Base-by-base conservation (phyloP, 176 grass and related monocot species). In the Tuctoria greenei region DNA sequence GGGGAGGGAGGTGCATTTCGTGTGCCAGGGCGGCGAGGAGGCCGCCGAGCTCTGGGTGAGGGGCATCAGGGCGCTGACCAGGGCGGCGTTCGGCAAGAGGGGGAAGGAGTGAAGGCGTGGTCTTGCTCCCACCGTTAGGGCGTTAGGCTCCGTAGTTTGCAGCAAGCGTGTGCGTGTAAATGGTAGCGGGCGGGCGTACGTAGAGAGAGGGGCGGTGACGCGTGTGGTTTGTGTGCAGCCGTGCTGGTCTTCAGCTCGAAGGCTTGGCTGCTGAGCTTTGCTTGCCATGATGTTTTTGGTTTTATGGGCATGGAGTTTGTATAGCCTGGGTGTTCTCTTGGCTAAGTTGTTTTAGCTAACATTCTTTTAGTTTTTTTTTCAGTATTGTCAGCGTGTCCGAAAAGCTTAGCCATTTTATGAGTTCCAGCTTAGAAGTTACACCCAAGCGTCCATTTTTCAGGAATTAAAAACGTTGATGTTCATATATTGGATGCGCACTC, bases 1-100 rank as follows among this genome's bases (percentile, higher is more conserved):
- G 55, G 92, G 80, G 66, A 92, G 86, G 85, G 96, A 95, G 83
- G 76, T 99, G 76, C 96, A 99, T 76, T 99, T 99, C 72, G 85
- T 95, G 67, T 95, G 89, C 73, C 17, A 85, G 47, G 96, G 87
- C 27, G 96, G 96, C 5, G 73, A 86, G 72, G 96, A 90, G 81
- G 73, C 27, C 20, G 96, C 92, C 6, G 87, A 99, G 69, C 81
- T 99, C 45, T 99, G 96, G 96, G 96, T 88, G n/a, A 83, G 89
- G 57, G 96, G 96, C 27, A 95, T 99, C 73, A 86, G 85, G 83
- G 73, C 82, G 46, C 65, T 95, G 37, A 86, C 89, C 9, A 81
- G 74, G 61, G 69, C 81, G 15, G 78, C 81, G 60, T 74, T 73
- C 55, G 82, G 81, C 25, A 84, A 90, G 74, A 69, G 76, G 36